Conservation (phyloP, 2,329 filamentous ascomycete species). For the Thelonectria discophora region DNA sequence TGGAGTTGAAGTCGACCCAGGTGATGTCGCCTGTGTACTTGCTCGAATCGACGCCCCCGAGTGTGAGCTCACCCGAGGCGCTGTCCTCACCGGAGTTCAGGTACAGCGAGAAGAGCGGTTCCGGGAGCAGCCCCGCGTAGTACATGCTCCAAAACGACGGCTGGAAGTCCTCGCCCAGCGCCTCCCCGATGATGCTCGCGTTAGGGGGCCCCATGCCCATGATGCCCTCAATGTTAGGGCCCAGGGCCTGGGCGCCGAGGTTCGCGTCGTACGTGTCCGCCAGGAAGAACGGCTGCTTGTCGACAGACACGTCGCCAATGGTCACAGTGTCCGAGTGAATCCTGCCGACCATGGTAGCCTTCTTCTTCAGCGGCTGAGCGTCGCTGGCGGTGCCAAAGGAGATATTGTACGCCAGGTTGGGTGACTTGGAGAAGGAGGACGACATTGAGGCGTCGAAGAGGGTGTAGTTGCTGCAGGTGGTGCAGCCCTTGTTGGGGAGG, state of each 20-base stretch:
- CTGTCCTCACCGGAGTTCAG: constrained; percentile 31
- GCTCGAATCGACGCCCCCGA: constrained; percentile 45
- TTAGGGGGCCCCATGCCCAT: constrained; percentile 42
- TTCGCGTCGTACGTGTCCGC: constrained; percentile 43
- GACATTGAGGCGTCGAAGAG: constrained; percentile 44
- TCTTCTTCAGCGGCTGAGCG: constrained; percentile 37
- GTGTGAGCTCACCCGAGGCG: constrained; percentile 41
- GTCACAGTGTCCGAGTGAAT: constrained; percentile 43
- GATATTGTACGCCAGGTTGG: constrained; percentile 26
- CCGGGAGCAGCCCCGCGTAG: constrained; percentile 36
- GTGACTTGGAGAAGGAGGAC: constrained; percentile 39
- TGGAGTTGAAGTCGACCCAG: constrained; percentile 37
- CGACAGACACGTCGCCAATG: constrained; percentile 35
- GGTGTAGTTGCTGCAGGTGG: constrained; percentile 36
- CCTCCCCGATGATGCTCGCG: constrained; percentile 21
- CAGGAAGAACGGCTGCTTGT: constrained; percentile 43
- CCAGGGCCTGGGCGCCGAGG: constrained; percentile 37
- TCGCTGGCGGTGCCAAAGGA: constrained; percentile 43
- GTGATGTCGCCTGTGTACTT: constrained; percentile 43
- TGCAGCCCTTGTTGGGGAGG: constrained; percentile 43
- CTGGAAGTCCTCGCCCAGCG: constrained; percentile 15
- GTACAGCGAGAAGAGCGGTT: constrained; percentile 44
- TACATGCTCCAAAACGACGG: constrained; percentile 45
- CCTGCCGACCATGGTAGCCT: constrained; percentile 38
- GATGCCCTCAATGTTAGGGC: constrained; percentile 43